phyloP scores from a whole-genome alignment of 1,284 basidiomycete genomes.

The Veloboletus limbatus region DNA sequence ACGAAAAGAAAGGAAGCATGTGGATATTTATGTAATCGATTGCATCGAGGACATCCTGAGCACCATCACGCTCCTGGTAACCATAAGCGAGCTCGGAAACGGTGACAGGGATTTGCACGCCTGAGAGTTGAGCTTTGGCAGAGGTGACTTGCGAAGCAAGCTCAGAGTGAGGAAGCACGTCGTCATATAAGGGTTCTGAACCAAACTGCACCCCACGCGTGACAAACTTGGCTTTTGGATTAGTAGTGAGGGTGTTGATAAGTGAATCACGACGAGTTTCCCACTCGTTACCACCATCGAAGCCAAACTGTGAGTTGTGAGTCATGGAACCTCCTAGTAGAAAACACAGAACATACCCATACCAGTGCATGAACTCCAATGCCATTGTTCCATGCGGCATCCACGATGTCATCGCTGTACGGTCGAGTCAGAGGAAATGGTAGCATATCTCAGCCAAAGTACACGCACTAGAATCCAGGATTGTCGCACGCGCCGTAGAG shows the following conservation, averaged over 20 bases:
- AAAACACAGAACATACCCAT: constrained; percentile 48
- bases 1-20: constrained; percentile 72
- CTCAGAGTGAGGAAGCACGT: constrained; percentile 47
- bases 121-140: constrained; percentile 50
- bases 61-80: constrained; percentile 50
- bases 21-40: constrained; percentile 69
- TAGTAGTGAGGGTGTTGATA: constrained; percentile 53
- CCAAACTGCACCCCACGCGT: constrained; percentile 69
- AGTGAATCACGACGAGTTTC: constrained; percentile 52
- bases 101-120: constrained; percentile 63
- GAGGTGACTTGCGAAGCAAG: constrained; percentile 56
- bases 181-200: constrained; percentile 72
- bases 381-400: constrained; percentile 67
- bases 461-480: constrained; percentile 59
- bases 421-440: background rate
- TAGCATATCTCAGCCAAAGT: background rate
- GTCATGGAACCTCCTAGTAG: background rate
- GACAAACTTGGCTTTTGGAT: constrained; percentile 65
- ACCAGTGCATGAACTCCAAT: constrained; percentile 73
- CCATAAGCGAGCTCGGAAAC: constrained; percentile 52
- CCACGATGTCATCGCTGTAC: constrained; percentile 62
- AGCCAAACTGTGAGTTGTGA: constrained; percentile 52
- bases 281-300: constrained; percentile 56
- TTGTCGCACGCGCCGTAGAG: constrained; percentile 68
- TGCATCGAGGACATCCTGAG: constrained; percentile 57